phyloP scores from a whole-genome alignment of 306 rosid genomes.

The Amphicarpaea edgeworthii region DNA sequence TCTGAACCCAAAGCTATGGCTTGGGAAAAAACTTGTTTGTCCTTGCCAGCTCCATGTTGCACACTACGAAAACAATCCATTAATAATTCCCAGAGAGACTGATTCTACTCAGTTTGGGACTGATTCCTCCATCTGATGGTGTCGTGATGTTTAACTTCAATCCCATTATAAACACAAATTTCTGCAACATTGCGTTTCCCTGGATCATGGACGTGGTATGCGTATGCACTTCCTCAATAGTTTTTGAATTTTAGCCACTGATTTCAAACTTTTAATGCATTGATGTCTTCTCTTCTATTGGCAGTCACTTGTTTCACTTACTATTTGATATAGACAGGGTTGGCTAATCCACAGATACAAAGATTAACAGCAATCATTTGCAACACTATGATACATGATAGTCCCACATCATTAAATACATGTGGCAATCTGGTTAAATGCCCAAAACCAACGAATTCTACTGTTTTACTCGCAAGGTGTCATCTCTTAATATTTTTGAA shows the following conservation, averaged over 20 bases:
- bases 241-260: neutral
- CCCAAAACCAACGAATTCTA: too few relatives aligned
- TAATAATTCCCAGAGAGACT: neutral
- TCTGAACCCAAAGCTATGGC: neutral
- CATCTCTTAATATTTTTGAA: too few relatives aligned
- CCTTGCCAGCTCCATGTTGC: neutral
- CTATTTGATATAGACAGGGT: neutral
- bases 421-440: neutral
- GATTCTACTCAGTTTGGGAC: neutral
- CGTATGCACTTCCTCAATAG: neutral
- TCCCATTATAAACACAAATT: neutral
- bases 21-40: neutral
- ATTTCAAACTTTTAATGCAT: neutral
- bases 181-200: neutral
- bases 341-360: neutral
- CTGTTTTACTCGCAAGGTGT: too few relatives aligned
- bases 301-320: neutral
- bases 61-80: neutral
- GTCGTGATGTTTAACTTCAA: neutral
- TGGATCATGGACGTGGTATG: neutral
- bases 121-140: neutral
- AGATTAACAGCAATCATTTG: neutral
- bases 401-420: slow-evolving; percentile 30
- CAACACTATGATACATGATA: neutral
- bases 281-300: neutral